phyloP scores from a whole-genome alignment of 2,329 filamentous ascomycete genomes.

The Fusarium paranaense region DNA sequence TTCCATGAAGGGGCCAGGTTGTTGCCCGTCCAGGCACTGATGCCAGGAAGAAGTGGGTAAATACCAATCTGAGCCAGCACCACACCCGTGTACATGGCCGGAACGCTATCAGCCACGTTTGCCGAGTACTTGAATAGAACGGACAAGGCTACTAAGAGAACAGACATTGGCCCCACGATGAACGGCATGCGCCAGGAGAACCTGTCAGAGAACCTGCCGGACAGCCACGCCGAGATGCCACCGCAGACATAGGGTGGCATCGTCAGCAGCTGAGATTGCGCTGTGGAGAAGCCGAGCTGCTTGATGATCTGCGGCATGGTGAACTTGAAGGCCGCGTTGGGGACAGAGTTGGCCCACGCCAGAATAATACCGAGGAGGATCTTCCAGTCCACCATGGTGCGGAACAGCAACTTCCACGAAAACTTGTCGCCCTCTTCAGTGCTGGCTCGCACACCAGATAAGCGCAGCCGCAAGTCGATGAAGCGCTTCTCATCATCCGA shows the following conservation, averaged over 20 bases:
- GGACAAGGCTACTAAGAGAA: conserved; percentile 47
- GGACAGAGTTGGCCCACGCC: conserved; percentile 47
- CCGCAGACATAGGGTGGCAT: conserved; percentile 52
- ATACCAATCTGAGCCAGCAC: conserved; percentile 37
- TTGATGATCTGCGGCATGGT: conserved; percentile 52
- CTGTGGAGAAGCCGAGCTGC: conserved; percentile 52
- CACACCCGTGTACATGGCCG: conserved; percentile 25
- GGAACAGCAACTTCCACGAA: conserved; percentile 41
- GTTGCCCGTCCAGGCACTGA: conserved; percentile 40
- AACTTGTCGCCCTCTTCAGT: conserved; percentile 41
- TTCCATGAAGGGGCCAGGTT: conserved; percentile 41
- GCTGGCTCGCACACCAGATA: conserved; percentile 46
- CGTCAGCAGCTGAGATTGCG: conserved; percentile 43
- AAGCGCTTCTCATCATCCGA: conserved; percentile 51
- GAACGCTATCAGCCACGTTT: conserved; percentile 52
- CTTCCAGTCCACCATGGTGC: conserved; percentile 56
- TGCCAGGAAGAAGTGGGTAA: conserved; percentile 48
- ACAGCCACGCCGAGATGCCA: conserved; percentile 42
- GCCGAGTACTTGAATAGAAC: conserved; percentile 50
- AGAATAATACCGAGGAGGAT: conserved; percentile 49
- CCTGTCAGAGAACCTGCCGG: conserved; percentile 49
- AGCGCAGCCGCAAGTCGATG: conserved; percentile 41
- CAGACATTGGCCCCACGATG: conserved; percentile 46
- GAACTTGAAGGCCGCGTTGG: conserved; percentile 42
- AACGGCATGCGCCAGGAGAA: conserved; percentile 54